Evolutionary conservation across 2,329 filamentous ascomycete genomes (phyloP), one percentile per base, ranked within the genome.

Genomic region (Pseudodiploospora longispora): DNA sequence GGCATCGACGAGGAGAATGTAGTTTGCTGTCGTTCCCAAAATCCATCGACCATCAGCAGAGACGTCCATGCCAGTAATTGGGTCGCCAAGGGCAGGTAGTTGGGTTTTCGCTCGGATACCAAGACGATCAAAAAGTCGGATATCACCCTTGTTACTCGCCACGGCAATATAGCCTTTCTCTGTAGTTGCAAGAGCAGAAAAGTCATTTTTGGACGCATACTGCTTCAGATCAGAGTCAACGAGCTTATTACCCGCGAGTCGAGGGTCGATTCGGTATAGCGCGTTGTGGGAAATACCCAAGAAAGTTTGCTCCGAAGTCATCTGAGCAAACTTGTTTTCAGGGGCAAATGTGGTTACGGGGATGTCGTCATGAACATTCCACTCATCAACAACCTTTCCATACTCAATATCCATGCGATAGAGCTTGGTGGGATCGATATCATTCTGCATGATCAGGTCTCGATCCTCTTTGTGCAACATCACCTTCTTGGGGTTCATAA

Each of bases 401-500:
- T 94, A 94, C 64, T 98, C 91, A 37, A 98, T 75, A 67, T 98
- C 93, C 93, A 98, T 97, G 38, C 87, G 87, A 63, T 90, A 98
- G 1, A 98, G 76, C 41, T 87, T 89, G 69, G 95, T 91, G 1
- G 91, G 87, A 52, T 97, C 85, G 41, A 82, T 62, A 40, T 75
- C 73, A 55, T 94, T 90, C 63, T 96, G 90, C 46, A 96, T 66
- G 48, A 96, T 86, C 77, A 96, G 83, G 59, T 94, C 88, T 38
- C 82, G 77, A 66, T 96, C 90, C 62, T 93, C 87, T 30, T 86
- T 85, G 60, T 96, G 90, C 39, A 96, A 74, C 90, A 96, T 96
- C 58, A 95, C 87, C 70, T 95, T 98, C 69, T 87, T 94, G 6
- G 93, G 93, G 49, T 84, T 90, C 70, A 98, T 96, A 1, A 90